Base-by-base conservation (phyloP, 768 basidiomycete genomes). In the Pholiota microspora region DNA sequence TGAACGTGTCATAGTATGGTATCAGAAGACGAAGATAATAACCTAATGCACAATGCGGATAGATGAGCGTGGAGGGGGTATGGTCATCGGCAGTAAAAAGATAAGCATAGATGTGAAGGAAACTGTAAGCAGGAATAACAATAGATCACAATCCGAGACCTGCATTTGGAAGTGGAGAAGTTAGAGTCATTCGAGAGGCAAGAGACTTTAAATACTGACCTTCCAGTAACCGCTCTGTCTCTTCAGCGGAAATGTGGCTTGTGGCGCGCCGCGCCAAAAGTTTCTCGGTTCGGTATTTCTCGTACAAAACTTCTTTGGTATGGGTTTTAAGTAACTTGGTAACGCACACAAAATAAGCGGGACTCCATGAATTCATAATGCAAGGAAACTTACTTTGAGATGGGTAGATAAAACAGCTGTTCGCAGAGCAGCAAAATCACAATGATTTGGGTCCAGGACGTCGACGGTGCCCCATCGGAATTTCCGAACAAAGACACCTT, bases 281-380 rank as follows among this genome's bases (percentile, higher is more conserved):
- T 71, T 93, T 93, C 75, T 94, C 92, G 1, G 92, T 94, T 65
- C 95, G 79, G 71, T 88, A 98, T 63, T 86, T 87, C 76, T 98
- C 95, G 69, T 98, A 98, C 70, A 95, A 72, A 53, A 93, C 89
- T 68, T 96, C 91, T 62, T 86, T 86, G 28, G 94, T 95, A 54
- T 84, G 85, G 42, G 76, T 82, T 73, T 92, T 93, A 56, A 96
- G 77, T 63, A 88, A 77, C 91, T 94, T 66, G 21, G 40, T 12
- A 29, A 9, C 5, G 16, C 16, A 29, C 4, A 28, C 21, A 21
- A 21, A 49, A 24, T 27, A 24, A 40, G 38, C 56, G 21, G 57
- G 38, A 52, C 27, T 44, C 12, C n/a, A 12, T 38, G 6, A 45
- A 53, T 57, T 13, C n/a, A 10, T 18, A 24, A 18, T 49, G 18